Evolutionary conservation across 2,329 filamentous ascomycete genomes (phyloP).

Genomic region (Emergomyces orientalis): DNA sequence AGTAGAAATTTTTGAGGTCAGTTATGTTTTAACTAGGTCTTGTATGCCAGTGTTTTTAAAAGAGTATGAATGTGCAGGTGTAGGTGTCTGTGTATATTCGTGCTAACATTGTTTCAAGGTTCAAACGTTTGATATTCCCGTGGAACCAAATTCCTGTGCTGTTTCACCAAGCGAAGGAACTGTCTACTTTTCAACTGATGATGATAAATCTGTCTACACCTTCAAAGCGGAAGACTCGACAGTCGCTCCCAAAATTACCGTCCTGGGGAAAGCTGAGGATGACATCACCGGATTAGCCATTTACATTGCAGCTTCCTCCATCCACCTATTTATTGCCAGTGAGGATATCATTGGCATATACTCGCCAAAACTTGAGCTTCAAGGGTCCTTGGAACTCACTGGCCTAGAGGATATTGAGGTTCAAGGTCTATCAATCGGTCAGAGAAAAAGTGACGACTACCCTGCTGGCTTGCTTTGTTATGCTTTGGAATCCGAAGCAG

Average conservation of each 20-base stretch:
- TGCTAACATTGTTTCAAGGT: slow-evolving; percentile 6
- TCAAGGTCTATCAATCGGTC: slow-evolving; percentile 37
- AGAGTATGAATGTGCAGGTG: neutral
- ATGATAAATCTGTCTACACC: slow-evolving; percentile 29
- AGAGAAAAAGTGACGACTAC: slow-evolving; percentile 29
- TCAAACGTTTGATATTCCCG: slow-evolving; percentile 36
- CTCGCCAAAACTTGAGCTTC: slow-evolving; percentile 25
- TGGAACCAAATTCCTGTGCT: slow-evolving; percentile 39
- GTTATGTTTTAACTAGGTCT: neutral
- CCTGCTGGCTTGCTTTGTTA: slow-evolving; percentile 35
- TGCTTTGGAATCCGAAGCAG: slow-evolving; percentile 35
- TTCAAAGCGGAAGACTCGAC: slow-evolving; percentile 37
- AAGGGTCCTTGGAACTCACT: slow-evolving; percentile 32
- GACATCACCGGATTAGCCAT: slow-evolving; percentile 37
- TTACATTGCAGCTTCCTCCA: slow-evolving; percentile 29
- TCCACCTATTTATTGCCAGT: slow-evolving; percentile 38
- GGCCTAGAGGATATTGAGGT: slow-evolving; percentile 36
- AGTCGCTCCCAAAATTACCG: slow-evolving; percentile 27
- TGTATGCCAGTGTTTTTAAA: neutral
- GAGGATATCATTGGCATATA: slow-evolving; percentile 35
- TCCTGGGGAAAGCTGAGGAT: slow-evolving; percentile 29
- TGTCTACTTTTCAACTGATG: slow-evolving; percentile 37
- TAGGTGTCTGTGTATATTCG: neutral
- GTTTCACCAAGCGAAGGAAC: slow-evolving; percentile 28
- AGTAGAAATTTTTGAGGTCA: slow-evolving; percentile 34